Evolutionary conservation across 768 basidiomycete genomes (phyloP), one percentile per base, ranked within the genome.

Genomic region (Sutorius australiensis): DNA sequence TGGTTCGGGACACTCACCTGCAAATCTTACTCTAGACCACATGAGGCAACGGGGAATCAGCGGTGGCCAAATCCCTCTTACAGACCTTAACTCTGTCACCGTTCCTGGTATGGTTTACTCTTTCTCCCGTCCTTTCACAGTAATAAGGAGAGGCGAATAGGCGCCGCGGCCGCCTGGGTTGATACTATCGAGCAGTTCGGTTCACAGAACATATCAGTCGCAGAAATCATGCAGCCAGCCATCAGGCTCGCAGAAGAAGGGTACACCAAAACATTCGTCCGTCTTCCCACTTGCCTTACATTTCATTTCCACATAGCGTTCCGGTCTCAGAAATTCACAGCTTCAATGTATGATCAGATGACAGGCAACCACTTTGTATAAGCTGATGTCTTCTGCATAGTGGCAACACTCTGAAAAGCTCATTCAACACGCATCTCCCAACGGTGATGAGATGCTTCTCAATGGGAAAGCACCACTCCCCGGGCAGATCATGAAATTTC

Each of bases 161-260:
- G 95, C 46, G 88, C 90, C n/a, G 91, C 95, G 3, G 90, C 93
- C 32, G 93, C 93, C 14, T 98, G 95, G 95, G 76, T 90, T 16
- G 97, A 98, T 68, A 89, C 93, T 0, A 77, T 98, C 32, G 81
- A 89, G 54, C 73, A 75, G 36, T 83, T 97, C 49, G 95, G 95
- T 16, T 90, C 84, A 56, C 87, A 91, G 10, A 67, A 54, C 54
- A 51, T 88, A 4, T 74, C 72, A 1, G 58, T 86, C 42, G 80
- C 79, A 3, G 90, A 98, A 14, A 77, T 94, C 30, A 77, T 98
- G 24, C 87, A 73, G 24, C 97, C 97, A 50, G 97, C 95, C 2
- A 97, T 97, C 52, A 76, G 86, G 37, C 73, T 98, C 49, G 97
- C 95, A 7, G 91, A 95, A 67, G 87, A 92, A 70, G 92, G 97